These are phyloP conservation scores for Fusarium nygamai DNA, from an alignment of 2,329 filamentous ascomycete genomes.

Conservation along the genomic window DNA sequence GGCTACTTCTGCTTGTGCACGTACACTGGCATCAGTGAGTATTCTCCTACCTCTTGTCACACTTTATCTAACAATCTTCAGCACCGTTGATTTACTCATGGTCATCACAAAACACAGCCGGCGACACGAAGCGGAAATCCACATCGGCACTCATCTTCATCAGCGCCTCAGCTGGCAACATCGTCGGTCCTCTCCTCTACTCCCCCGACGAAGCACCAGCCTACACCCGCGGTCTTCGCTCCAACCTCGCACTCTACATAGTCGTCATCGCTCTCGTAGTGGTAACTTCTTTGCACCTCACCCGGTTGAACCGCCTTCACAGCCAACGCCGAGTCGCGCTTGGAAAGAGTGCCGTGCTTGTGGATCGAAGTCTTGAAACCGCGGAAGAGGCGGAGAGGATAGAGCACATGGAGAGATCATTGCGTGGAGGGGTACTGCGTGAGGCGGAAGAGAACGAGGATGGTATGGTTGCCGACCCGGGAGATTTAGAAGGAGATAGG, in stretches of 20 bases:
- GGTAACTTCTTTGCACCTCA: conserved; percentile 57
- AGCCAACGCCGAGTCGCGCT: conserved; percentile 62
- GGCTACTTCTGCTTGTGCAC: conserved; percentile 69
- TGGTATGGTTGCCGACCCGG: conserved; percentile 4
- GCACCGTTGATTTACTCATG: conserved; percentile 69
- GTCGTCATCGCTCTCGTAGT: conserved; percentile 63
- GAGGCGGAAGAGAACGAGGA: conserved; percentile 14
- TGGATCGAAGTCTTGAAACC: conserved; percentile 69
- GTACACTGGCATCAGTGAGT: conserved; percentile 57
- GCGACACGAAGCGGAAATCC: conserved; percentile 75
- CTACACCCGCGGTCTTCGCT: conserved; percentile 62
- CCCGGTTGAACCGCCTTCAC: conserved; percentile 64
- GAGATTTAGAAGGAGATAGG: conserved; percentile 17
- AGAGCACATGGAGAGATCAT: conserved; percentile 41
- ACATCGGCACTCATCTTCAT: conserved; percentile 73
- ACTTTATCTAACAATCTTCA: conserved; percentile 21
- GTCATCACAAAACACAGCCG: conserved; percentile 71
- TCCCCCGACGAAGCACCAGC: conserved; percentile 59
- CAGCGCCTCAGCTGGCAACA: conserved; percentile 72
- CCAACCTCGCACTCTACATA: conserved; percentile 70
- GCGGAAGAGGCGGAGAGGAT: conserved; percentile 54
- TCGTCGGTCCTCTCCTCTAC: conserved; percentile 72
- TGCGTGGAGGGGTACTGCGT: conserved; percentile 16
- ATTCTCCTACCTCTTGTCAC: conserved; percentile 16
- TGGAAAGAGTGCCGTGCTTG: conserved; percentile 67